phyloP scores from a whole-genome alignment of 129 eudicot species.

The Flaveria brownii region DNA sequence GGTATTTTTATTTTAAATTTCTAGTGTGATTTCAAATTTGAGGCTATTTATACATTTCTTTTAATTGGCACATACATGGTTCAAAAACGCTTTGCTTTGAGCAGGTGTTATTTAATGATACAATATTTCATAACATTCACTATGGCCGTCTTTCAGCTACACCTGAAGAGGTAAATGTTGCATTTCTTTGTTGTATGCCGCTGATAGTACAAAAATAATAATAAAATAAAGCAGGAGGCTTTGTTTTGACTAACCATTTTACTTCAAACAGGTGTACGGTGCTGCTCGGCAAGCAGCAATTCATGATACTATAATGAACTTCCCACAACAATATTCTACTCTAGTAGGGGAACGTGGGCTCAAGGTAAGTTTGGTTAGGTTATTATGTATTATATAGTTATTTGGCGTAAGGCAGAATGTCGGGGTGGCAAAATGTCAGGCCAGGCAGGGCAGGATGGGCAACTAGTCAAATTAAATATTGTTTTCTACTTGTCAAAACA shows the following conservation, averaged over 20 bases:
- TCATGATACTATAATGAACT: constrained; percentile 93
- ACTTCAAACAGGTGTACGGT: constrained; percentile 56
- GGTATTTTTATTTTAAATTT: constrained; percentile 42
- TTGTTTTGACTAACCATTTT: constrained; percentile 14
- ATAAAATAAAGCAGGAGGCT: constrained; percentile 16
- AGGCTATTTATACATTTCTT: constrained; percentile 1
- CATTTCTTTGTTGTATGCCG: neutral
- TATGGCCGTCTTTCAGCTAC: constrained; percentile 92
- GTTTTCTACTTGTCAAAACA: neutral
- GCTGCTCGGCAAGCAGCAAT: constrained; percentile 92
- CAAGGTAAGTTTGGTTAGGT: constrained; percentile 49
- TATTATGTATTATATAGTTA: neutral
- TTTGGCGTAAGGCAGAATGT: neutral
- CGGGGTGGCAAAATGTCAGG: neutral
- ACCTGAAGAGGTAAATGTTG: constrained; percentile 66
- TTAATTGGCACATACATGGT: neutral
- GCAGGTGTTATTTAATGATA: constrained; percentile 94
- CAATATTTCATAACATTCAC: constrained; percentile 92
- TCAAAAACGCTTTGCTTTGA: constrained; percentile 29
- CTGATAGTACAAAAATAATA: neutral
- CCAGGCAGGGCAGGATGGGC: neutral
- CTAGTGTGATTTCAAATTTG: neutral
- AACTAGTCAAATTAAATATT: neutral
- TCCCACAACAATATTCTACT: constrained; percentile 84
- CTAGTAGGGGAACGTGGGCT: constrained; percentile 97